Conservation (phyloP, 495 filamentous ascomycete species). For the Aspergillus cristatus region DNA sequence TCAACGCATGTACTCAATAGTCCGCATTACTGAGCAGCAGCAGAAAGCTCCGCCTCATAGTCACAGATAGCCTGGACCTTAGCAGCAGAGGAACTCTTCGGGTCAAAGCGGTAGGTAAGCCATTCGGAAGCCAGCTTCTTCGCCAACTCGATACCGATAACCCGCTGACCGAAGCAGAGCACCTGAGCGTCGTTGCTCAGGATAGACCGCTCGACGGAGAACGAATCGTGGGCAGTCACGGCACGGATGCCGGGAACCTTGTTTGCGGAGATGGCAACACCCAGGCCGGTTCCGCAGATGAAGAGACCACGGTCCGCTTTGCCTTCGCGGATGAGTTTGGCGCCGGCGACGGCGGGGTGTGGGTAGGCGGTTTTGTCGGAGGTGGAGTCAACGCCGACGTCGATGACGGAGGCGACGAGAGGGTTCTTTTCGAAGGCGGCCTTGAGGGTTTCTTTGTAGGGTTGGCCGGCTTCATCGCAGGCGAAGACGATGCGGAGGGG, state of each 20-base stretch:
- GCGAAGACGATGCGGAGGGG: constrained; percentile 53
- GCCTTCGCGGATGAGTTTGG: constrained; percentile 56
- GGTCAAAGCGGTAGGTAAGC: constrained; percentile 75
- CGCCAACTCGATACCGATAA: constrained; percentile 72
- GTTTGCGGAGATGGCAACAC: constrained; percentile 80
- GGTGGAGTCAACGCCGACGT: constrained; percentile 56
- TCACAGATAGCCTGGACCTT: constrained; percentile 70
- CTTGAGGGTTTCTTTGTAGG: constrained; percentile 74
- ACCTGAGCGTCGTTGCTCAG: constrained; percentile 84
- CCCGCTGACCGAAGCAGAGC: constrained; percentile 78
- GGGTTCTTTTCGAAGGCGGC: constrained; percentile 57
- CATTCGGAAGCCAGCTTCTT: constrained; percentile 70
- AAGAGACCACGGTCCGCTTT: constrained; percentile 68
- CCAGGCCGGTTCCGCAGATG: constrained; percentile 81
- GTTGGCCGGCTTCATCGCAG: constrained; percentile 65
- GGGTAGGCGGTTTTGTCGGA: constrained; percentile 79
- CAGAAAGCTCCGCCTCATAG: constrained; percentile 54
- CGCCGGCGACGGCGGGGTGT: constrained; percentile 64
- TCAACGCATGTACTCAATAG: too few relatives aligned
- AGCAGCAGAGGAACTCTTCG: constrained; percentile 56
- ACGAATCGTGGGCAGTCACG: constrained; percentile 80
- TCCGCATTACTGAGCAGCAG: constrained; percentile 5
- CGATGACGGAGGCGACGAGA: constrained; percentile 57
- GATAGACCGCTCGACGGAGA: constrained; percentile 71
- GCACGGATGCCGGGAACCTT: constrained; percentile 78